Evolutionary conservation across 2,329 filamentous ascomycete genomes (phyloP).

Genomic region (Aspergillus cejpii): DNA sequence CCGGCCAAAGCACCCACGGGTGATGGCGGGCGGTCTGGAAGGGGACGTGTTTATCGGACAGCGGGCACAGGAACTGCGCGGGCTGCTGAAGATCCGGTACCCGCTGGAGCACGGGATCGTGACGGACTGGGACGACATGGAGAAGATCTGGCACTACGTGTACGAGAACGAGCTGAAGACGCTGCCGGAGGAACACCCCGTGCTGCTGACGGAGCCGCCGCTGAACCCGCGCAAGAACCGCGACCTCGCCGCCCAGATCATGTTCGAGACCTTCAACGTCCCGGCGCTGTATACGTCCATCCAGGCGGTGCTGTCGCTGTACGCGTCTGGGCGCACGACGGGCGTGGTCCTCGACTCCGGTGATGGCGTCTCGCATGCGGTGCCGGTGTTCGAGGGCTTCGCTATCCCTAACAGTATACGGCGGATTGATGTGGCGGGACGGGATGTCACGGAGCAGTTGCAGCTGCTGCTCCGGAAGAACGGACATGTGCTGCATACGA

Average conservation of each 20-base stretch:
- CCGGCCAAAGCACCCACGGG: conserved; percentile 86
- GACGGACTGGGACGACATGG: conserved; percentile 99
- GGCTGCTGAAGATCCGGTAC: conserved; percentile 90
- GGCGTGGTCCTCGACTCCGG: conserved; percentile 93
- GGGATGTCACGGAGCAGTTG: conserved; percentile 93
- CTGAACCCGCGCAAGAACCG: conserved; percentile 93
- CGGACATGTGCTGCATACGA: conserved; percentile 93
- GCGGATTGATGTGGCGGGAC: conserved; percentile 88
- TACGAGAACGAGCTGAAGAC: conserved; percentile 95
- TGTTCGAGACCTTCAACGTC: conserved; percentile 98
- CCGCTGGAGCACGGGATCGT: conserved; percentile 96
- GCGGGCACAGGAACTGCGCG: conserved; percentile 81
- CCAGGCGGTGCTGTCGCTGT: conserved; percentile 90
- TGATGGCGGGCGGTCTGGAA: conserved; percentile 92
- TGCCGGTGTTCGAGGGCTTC: conserved; percentile 96
- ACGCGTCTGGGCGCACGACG: conserved; percentile 91
- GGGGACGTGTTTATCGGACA: conserved; percentile 96
- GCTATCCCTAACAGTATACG: conserved; percentile 93
- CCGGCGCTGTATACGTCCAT: conserved; percentile 95
- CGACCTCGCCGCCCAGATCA: conserved; percentile 91
- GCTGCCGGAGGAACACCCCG: conserved; percentile 95
- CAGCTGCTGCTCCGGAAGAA: conserved; percentile 85
- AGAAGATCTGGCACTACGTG: conserved; percentile 97
- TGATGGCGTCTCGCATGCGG: conserved; percentile 93
- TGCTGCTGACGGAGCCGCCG: conserved; percentile 90